Conservation (phyloP, 2,329 filamentous ascomycete genomes). For the Clonostachys solani region DNA sequence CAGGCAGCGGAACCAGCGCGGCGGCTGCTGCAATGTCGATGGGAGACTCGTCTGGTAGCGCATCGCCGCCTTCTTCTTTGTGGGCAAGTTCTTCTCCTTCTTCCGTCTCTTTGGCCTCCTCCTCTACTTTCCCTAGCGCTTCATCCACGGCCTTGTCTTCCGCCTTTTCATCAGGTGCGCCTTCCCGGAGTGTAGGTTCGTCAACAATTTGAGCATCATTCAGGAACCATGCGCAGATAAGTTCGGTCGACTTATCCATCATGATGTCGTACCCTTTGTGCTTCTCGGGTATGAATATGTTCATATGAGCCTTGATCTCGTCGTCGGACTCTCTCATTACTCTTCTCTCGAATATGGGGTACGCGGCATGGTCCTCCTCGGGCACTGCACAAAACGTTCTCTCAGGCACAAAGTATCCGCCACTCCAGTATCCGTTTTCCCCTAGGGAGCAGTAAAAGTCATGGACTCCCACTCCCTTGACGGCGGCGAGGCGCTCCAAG, state of each 20-base stretch:
- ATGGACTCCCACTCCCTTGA: constrained; percentile 63
- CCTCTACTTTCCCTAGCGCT: constrained; percentile 9
- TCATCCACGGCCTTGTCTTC: constrained; percentile 14
- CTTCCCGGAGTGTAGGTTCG: constrained; percentile 37
- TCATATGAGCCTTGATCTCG: constrained; percentile 70
- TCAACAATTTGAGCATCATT: constrained; percentile 39
- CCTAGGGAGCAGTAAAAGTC: constrained; percentile 78
- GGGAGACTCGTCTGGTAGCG: constrained; percentile 35
- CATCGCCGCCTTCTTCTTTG: constrained; percentile 3
- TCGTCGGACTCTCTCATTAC: constrained; percentile 63
- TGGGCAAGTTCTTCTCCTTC: constrained; percentile 5
- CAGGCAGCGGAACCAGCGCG: constrained; percentile 41
- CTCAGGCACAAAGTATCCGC: constrained; percentile 57
- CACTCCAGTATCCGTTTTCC: constrained; percentile 60
- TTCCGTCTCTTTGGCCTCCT: constrained; percentile 7
- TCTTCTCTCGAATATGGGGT: constrained; percentile 40
- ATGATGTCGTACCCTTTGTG: constrained; percentile 63
- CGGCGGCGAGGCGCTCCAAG: constrained; percentile 55
- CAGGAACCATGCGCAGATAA: constrained; percentile 54
- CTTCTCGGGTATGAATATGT: constrained; percentile 57
- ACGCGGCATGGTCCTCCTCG: constrained; percentile 28
- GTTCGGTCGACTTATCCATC: constrained; percentile 51
- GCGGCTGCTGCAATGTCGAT: constrained; percentile 50
- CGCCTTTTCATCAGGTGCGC: constrained; percentile 19
- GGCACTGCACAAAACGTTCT: constrained; percentile 78